These are phyloP conservation scores for Plantago coronopus DNA, from an alignment of 305 asterid species.

Conservation along the genomic window DNA sequence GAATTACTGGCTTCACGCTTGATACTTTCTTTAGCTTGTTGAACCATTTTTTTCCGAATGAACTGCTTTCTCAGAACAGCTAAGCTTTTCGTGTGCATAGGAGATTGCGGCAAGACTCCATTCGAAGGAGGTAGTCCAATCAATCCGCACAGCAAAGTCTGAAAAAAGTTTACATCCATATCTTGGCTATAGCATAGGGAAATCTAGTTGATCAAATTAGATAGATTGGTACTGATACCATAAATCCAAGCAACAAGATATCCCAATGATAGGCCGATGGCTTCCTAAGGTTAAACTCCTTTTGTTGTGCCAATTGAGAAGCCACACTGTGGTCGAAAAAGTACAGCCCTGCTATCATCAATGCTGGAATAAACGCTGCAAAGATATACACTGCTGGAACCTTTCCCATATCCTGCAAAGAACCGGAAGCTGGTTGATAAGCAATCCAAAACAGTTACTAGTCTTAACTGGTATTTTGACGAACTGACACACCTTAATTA, in stretches of 20 bases:
- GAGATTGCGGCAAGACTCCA: conserved; percentile 89
- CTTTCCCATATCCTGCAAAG: conserved; percentile 69
- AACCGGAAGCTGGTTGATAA: no score
- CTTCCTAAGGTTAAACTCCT: conserved; percentile 72
- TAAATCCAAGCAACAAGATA: conserved; percentile 61
- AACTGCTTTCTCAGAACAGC: conserved; percentile 59
- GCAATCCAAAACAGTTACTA: no score
- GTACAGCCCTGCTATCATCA: conserved; percentile 77
- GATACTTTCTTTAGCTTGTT: conserved; percentile 67
- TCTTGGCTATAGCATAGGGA: not conserved
- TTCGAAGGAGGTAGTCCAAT: conserved; percentile 85
- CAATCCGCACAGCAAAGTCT: conserved; percentile 66
- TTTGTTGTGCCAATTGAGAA: conserved; percentile 72
- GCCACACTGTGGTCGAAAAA: conserved; percentile 94
- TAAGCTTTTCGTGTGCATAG: conserved; percentile 78
- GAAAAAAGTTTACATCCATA: not conserved
- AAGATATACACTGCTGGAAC: conserved; percentile 52
- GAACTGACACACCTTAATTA: conserved; percentile 44
- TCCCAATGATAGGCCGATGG: conserved; percentile 79
- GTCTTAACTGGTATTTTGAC: no score
- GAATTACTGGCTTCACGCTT: conserved; percentile 42
- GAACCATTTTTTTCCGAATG: conserved; percentile 61
- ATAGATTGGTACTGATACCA: conserved; percentile 35
- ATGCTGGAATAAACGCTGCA: conserved; percentile 61
- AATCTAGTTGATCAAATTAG: not conserved